Evolutionary conservation across 768 basidiomycete genomes (phyloP).

Genomic region (Calocybe gangraenosa): DNA sequence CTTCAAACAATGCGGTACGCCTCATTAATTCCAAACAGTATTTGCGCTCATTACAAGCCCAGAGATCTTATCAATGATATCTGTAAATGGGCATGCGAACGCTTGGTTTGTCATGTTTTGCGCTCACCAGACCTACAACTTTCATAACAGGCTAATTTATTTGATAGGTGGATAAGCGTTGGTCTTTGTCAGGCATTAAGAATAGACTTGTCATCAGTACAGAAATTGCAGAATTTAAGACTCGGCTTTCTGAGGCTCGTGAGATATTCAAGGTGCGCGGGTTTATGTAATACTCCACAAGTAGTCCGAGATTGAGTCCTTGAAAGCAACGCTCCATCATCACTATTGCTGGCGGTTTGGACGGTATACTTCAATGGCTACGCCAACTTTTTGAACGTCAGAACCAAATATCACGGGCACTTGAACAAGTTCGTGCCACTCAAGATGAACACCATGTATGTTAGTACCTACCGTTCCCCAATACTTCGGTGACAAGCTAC

Average conservation of each 20-base stretch:
- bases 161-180: slow-evolving; percentile 1
- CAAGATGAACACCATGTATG: not conserved
- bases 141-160: not conserved
- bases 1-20: slow-evolving; percentile 8
- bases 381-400: not conserved
- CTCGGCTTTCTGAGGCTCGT: slow-evolving; percentile 4
- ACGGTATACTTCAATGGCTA: slow-evolving; percentile 2
- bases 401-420: not conserved
- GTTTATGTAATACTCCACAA: not conserved
- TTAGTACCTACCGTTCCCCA: not conserved
- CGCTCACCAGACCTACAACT: not conserved
- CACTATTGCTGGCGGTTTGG: slow-evolving; percentile 4
- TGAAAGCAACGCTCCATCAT: slow-evolving; percentile 3
- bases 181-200: not conserved
- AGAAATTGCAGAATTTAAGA: slow-evolving; percentile 4
- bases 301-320: not conserved
- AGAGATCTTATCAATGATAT: slow-evolving; percentile 12
- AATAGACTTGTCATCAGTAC: not conserved
- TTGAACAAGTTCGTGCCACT: not conserved
- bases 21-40: not conserved
- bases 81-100: slow-evolving; percentile 6
- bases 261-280: slow-evolving; percentile 2
- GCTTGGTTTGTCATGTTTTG: slow-evolving; percentile 1
- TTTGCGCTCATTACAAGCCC: not conserved
- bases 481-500: not conserved